Percentiles rank a stretch among this genome's conserved stretches.
These are phyloP conservation scores for Penicillium palitans DNA, from an alignment of 2,329 filamentous ascomycete species.

Conservation along the genomic window DNA sequence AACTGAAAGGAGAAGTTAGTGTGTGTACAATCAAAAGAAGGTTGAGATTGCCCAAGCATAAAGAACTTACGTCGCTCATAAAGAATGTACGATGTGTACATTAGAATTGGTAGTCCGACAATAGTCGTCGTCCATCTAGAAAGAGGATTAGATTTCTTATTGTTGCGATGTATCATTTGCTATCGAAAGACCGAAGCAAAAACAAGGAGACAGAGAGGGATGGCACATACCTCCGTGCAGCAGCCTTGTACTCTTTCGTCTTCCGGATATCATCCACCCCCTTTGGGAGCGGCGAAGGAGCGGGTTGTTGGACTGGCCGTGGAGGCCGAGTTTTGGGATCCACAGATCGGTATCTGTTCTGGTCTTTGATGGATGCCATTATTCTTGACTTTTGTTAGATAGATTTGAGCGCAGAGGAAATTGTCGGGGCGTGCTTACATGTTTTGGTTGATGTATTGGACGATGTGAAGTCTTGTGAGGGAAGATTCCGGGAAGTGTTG, in stretches of 20 bases:
- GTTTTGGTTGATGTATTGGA: neutral
- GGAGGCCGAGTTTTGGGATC: conserved; percentile 14
- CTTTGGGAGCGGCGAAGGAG: conserved; percentile 7
- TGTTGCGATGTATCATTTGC: neutral
- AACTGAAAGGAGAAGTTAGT: conserved; percentile 23
- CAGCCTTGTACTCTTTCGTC: conserved; percentile 44
- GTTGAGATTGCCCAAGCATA: neutral
- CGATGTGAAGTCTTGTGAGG: neutral
- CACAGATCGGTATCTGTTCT: conserved; percentile 20
- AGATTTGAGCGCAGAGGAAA: neutral
- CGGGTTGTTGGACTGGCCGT: conserved; percentile 13
- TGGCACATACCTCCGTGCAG: conserved; percentile 38
- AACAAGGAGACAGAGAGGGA: neutral
- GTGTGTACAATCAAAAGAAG: neutral
- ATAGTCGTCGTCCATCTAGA: conserved; percentile 36
- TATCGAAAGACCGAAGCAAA: neutral
- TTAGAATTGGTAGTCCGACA: conserved; percentile 34
- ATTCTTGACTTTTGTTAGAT: neutral
- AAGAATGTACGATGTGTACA: conserved; percentile 37
- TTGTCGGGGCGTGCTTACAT: neutral
- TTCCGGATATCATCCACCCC: conserved; percentile 37
- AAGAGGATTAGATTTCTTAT: neutral
- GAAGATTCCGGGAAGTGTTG: conserved; percentile 1
- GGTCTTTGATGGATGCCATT: conserved; percentile 4
- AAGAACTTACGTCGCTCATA: conserved; percentile 35